These are phyloP conservation scores for Colletotrichum shisoi DNA, from an alignment of 2,329 filamentous ascomycete species.

Conservation along the genomic window DNA sequence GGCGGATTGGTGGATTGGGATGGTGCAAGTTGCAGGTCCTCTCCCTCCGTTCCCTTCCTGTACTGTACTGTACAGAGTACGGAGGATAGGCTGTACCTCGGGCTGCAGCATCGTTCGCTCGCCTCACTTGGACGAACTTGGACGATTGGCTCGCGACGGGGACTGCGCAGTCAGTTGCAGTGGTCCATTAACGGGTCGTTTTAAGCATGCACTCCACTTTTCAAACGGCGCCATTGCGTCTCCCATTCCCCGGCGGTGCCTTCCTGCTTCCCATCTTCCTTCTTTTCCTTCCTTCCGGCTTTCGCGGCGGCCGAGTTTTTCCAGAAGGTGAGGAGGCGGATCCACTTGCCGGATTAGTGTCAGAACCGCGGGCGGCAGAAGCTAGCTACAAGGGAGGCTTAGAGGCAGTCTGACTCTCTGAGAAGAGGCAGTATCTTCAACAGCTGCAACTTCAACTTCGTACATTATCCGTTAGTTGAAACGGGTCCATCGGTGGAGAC, in stretches of 20 bases:
- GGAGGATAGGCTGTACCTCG: too few relatives aligned
- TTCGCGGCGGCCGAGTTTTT: constrained; percentile 35
- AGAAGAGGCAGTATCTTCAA: constrained; percentile 1
- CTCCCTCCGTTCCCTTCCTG: constrained; percentile 4
- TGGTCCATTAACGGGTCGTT: constrained; percentile 32
- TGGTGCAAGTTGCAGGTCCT: constrained; percentile 15
- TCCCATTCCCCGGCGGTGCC: constrained; percentile 7
- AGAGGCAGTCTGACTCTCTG: neutral
- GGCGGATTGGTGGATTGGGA: constrained; percentile 11
- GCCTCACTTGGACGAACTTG: constrained; percentile 39
- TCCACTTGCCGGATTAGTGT: constrained; percentile 23
- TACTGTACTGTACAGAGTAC: too few relatives aligned
- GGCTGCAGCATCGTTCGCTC: constrained; percentile 21
- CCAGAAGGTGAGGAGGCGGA: constrained; percentile 35
- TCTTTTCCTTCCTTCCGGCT: constrained; percentile 30
- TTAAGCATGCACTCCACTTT: constrained; percentile 23
- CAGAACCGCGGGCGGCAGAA: constrained; percentile 10
- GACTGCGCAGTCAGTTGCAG: constrained; percentile 22
- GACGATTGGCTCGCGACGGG: constrained; percentile 38
- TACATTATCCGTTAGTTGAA: too few relatives aligned
- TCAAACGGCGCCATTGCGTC: constrained; percentile 31
- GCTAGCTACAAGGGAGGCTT: neutral
- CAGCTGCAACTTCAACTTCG: neutral
- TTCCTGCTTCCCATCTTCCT: constrained; percentile 15
- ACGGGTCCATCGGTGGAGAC: constrained; percentile 29